Conservation (phyloP, 1,284 basidiomycete genomes). For the Cutaneotrichosporon cutaneum region DNA sequence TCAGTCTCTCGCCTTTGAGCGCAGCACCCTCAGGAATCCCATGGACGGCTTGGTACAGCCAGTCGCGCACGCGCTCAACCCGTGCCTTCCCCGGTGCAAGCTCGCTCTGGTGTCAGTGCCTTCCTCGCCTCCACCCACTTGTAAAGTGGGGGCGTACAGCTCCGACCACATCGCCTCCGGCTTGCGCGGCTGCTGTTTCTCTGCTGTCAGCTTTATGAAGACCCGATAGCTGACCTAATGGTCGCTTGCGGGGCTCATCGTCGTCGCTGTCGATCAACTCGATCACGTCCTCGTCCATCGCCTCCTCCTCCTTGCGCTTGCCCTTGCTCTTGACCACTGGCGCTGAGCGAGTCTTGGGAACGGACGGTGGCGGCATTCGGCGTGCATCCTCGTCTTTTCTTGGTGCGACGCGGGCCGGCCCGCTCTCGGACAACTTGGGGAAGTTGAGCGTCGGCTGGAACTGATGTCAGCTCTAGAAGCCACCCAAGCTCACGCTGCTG, state of each 20-base stretch:
- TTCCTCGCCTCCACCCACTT: conserved; percentile 54
- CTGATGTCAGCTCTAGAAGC: conserved; percentile 22
- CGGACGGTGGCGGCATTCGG: conserved; percentile 23
- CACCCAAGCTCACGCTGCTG: conserved; percentile 31
- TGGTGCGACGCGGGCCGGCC: neutral
- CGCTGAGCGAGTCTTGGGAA: neutral
- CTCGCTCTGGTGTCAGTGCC: conserved; percentile 59
- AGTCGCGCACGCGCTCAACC: conserved; percentile 76
- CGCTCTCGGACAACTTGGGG: conserved; percentile 10
- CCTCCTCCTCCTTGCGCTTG: conserved; percentile 57
- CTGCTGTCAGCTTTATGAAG: neutral
- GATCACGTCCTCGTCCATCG: conserved; percentile 23
- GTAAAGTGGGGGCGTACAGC: conserved; percentile 65
- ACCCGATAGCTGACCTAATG: neutral
- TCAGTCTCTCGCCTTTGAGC: conserved; percentile 26
- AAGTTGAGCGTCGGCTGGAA: conserved; percentile 42
- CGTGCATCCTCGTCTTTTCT: conserved; percentile 10
- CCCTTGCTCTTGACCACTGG: neutral
- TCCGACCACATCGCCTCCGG: conserved; percentile 67
- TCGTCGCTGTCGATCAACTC: conserved; percentile 36
- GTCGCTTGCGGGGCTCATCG: conserved; percentile 17
- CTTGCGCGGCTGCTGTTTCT: neutral
- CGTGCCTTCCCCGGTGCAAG: conserved; percentile 87
- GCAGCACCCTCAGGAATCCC: conserved; percentile 44
- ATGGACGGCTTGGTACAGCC: conserved; percentile 80